A percentile compares a stretch with the other conserved stretches of the same genome.
Conservation (phyloP, 2,329 filamentous ascomycete species). For the Beauveria asiatica region DNA sequence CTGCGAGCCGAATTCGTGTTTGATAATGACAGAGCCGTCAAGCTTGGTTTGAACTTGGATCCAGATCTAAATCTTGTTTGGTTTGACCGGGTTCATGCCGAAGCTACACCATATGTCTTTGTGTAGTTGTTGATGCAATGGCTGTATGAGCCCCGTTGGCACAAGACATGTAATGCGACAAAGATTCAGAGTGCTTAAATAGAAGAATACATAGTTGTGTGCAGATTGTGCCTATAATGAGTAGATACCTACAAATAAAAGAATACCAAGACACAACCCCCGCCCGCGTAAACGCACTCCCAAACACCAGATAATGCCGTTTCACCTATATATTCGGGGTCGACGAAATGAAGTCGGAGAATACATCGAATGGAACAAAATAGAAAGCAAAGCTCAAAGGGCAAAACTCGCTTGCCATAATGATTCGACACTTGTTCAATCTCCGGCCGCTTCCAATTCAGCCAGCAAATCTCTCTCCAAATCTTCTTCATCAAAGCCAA, state of each 20-base stretch:
- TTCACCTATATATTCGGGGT: neutral
- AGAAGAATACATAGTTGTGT: neutral
- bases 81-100: slow-evolving; percentile 2
- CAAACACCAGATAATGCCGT: slow-evolving; percentile 11
- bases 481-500: slow-evolving; percentile 45
- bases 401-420: slow-evolving; percentile 2
- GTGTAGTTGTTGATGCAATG: neutral
- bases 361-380: neutral
- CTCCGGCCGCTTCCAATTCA: slow-evolving; percentile 41
- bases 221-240: neutral
- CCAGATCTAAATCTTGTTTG: neutral
- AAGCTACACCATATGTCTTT: neutral
- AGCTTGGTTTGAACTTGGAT: slow-evolving; percentile 2
- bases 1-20: slow-evolving; percentile 1
- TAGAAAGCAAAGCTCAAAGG: neutral
- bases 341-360: neutral
- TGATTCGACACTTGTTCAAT: neutral
- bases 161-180: neutral
- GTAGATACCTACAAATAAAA: neutral
- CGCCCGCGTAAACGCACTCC: neutral
- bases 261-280: neutral
- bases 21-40: neutral
- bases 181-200: neutral
- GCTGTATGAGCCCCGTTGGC: neutral
- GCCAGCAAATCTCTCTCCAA: slow-evolving; percentile 56